Evolutionary conservation across 106 monocot species (phyloP).

Genomic region (Alisma plantagoaquatica): DNA sequence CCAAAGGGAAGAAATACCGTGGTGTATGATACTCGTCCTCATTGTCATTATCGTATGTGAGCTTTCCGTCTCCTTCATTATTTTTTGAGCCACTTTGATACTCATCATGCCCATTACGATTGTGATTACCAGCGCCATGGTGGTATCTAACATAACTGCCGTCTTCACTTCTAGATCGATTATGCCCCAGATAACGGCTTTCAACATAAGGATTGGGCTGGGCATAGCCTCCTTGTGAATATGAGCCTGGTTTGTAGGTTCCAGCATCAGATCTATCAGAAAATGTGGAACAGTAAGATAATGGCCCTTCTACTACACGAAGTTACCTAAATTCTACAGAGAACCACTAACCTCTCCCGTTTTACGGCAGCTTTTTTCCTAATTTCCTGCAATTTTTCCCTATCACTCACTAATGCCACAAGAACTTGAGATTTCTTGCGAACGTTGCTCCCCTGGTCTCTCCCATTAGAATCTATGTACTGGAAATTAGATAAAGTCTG

Average conservation of each 20-base stretch:
- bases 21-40: too few relatives aligned
- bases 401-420: conserved; percentile 81
- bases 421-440: conserved; percentile 83
- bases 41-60: conserved; percentile 67
- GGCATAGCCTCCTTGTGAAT: too few relatives aligned
- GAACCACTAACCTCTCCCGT: conserved; percentile 71
- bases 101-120: conserved; percentile 39
- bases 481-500: conserved; percentile 88
- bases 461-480: conserved; percentile 85
- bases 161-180: too few relatives aligned
- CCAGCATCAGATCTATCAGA: too few relatives aligned
- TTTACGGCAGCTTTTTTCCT: conserved; percentile 72
- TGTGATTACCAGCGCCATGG: conserved; percentile 48
- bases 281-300: too few relatives aligned
- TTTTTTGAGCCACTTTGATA: conserved; percentile 44
- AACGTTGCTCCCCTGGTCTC: conserved; percentile 86
- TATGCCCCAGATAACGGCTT: too few relatives aligned
- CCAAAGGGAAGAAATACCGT: too few relatives aligned
- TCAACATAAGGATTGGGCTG: too few relatives aligned
- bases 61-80: conserved; percentile 36
- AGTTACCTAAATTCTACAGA: too few relatives aligned
- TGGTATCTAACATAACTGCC: too few relatives aligned
- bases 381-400: conserved; percentile 78
- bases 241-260: too few relatives aligned
- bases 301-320: too few relatives aligned